Evolutionary conservation across 2,329 filamentous ascomycete genomes (phyloP), one percentile per base, ranked within the genome.

Genomic region (Xylariomycetidae sp.): DNA sequence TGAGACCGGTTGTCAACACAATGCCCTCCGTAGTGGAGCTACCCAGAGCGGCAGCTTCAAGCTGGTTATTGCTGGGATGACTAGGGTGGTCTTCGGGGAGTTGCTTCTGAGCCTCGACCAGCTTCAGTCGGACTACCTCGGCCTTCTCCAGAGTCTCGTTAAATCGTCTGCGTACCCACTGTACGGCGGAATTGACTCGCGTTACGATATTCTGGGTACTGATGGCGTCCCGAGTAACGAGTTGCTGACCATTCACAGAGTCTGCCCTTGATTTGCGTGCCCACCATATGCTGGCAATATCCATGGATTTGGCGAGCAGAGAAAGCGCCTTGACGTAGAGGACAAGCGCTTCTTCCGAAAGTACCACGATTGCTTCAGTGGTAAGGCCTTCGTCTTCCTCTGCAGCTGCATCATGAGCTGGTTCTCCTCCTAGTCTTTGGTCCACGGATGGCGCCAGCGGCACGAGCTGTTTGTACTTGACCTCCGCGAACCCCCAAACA

Each of bases 121-220:
- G 72, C 56, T 89, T 93, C 29, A 89, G 69, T 29, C 87, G 84
- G n/a, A 95, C 88, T 44, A 95, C 74, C 53, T 96, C 90, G 1
- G 89, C 89, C 65, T 98, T 98, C 61, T 95, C 89, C 40, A 96
- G 67, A 24, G 94, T 92, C 57, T 96, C 92, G 54, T 98, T 98
- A 70, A 98, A 98, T 5, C 90, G 85, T 46, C 73, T 76, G 20
- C 92, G 85, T 35, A 94, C 82, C 92, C 90, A 98, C 58, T 95
- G 90, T 0, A 98, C 92, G 7, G 93, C 87, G 25, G 82, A 84
- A 53, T 95, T 95, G 59, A 98, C 87, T 30, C 88, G 79, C 29
- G 76, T 72, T 2, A 76, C 73, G 10, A 78, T 60, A 10, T 72
- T 67, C 32, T 75, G 71, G 29, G 54, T 57, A 32, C 59, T 60